Evolutionary conservation across 2,329 filamentous ascomycete genomes (phyloP).

Genomic region (Colletotrichum spinosum): DNA sequence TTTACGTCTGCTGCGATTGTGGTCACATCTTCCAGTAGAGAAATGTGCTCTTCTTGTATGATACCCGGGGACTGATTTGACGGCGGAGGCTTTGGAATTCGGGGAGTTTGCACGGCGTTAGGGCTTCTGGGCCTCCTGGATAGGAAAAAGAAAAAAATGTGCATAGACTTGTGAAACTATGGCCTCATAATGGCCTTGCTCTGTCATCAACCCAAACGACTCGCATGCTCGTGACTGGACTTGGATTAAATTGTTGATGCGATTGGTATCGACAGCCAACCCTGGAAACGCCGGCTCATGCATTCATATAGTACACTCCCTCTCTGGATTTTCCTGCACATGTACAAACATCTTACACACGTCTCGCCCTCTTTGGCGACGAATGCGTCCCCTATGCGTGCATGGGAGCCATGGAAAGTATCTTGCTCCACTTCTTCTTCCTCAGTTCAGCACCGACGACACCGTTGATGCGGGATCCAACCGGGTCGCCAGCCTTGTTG

Average conservation of each 20-base stretch:
- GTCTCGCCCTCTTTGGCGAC: not conserved
- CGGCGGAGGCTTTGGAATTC: constrained; percentile 18
- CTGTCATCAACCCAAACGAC: not conserved
- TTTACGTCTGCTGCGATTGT: constrained; percentile 94
- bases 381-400: constrained; percentile 56
- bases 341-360: constrained; percentile 28
- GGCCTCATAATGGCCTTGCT: constrained; percentile 7
- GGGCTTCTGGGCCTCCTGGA: not conserved
- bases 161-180: too few species aligned
- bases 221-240: too few species aligned
- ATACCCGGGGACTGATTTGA: constrained; percentile 39
- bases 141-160: constrained; percentile 8
- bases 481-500: constrained; percentile 96
- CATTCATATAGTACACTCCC: constrained; percentile 33
- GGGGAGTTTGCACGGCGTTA: constrained; percentile 31
- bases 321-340: constrained; percentile 14
- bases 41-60: constrained; percentile 38
- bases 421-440: constrained; percentile 98
- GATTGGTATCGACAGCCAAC: constrained; percentile 36
- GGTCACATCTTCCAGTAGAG: constrained; percentile 82
- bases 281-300: constrained; percentile 37
- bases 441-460: constrained; percentile 91
- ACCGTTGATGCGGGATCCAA: constrained; percentile 91
- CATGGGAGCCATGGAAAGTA: constrained; percentile 90
- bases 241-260: constrained; percentile 5